Conservation (phyloP, 2,329 filamentous ascomycete genomes). For the Paramyrothecium roridum region DNA sequence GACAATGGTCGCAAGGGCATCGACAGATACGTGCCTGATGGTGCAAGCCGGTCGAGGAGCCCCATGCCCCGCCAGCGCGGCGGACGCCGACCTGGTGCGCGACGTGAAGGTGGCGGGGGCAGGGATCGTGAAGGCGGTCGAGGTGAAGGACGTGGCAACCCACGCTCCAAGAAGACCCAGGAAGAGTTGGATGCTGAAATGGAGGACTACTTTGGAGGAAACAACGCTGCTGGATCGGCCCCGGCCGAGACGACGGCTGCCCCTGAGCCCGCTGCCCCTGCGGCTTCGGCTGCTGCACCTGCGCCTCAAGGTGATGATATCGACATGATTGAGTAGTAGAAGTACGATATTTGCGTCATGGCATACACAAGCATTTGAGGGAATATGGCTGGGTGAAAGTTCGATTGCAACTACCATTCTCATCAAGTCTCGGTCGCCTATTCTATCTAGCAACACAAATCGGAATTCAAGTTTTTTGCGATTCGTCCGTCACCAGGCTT, state of each 20-base stretch:
- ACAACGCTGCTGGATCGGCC: constrained; percentile 22
- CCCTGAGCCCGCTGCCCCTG: constrained; percentile 15
- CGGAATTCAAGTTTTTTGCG: no score
- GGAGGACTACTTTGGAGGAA: constrained; percentile 79
- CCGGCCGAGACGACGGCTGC: constrained; percentile 30
- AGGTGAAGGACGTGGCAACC: constrained; percentile 35
- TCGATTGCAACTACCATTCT: neutral
- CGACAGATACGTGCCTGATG: constrained; percentile 74
- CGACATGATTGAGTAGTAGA: constrained; percentile 64
- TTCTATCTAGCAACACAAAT: no score
- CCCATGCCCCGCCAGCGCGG: constrained; percentile 51
- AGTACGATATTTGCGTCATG: neutral
- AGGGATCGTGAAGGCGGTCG: constrained; percentile 30
- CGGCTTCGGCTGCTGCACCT: neutral
- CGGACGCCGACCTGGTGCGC: constrained; percentile 46
- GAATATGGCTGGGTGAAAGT: neutral
- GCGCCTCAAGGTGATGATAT: constrained; percentile 49
- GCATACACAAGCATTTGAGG: neutral
- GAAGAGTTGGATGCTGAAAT: constrained; percentile 95
- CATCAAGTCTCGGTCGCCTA: no score
- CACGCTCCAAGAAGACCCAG: constrained; percentile 77
- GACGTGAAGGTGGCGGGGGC: constrained; percentile 35
- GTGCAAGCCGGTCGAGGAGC: constrained; percentile 52
- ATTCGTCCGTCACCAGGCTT: no score
- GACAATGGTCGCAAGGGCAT: constrained; percentile 64